Conservation (phyloP, 208 protist species). For the Crithidia sp. region DNA sequence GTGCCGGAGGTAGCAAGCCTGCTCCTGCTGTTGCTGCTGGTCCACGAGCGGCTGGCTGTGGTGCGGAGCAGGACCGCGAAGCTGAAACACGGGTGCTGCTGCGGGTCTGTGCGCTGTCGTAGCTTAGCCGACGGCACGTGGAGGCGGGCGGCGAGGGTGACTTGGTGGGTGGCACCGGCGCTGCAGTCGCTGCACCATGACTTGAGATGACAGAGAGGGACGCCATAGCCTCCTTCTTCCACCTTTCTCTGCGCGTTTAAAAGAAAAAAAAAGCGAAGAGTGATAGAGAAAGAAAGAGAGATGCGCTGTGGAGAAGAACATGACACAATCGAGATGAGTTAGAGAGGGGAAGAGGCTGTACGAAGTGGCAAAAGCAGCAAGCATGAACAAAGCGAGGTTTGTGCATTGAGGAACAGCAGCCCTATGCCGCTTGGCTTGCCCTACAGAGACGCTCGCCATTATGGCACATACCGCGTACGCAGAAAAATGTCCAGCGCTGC, state of each 20-base stretch:
- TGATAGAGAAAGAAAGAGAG: not conserved
- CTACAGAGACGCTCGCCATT: too few species aligned
- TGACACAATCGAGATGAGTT: too few species aligned
- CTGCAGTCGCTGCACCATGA: not conserved
- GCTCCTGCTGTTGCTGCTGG: not conserved
- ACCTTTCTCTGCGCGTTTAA: too few species aligned
- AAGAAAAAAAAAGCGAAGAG: not conserved
- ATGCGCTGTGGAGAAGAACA: not conserved
- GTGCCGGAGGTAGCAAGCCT: not conserved
- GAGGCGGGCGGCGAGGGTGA: constrained; percentile 31
- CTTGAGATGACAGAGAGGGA: too few species aligned
- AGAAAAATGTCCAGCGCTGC: too few species aligned
- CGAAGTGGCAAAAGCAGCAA: too few species aligned
- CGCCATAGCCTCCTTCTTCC: too few species aligned
- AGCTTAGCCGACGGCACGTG: constrained; percentile 34
- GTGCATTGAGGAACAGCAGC: too few species aligned
- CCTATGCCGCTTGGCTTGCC: too few species aligned
- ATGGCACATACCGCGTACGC: too few species aligned
- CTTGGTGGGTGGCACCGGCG: not conserved
- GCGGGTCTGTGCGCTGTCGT: constrained; percentile 28
- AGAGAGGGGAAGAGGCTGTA: too few species aligned
- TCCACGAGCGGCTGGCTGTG: not conserved
- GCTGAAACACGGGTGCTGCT: constrained; percentile 10
- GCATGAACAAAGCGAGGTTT: too few species aligned
- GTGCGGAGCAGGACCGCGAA: constrained; percentile 2